Base-by-base conservation (phyloP, 805 yeast genomes). In the Helenozyma baotianmanensis region DNA sequence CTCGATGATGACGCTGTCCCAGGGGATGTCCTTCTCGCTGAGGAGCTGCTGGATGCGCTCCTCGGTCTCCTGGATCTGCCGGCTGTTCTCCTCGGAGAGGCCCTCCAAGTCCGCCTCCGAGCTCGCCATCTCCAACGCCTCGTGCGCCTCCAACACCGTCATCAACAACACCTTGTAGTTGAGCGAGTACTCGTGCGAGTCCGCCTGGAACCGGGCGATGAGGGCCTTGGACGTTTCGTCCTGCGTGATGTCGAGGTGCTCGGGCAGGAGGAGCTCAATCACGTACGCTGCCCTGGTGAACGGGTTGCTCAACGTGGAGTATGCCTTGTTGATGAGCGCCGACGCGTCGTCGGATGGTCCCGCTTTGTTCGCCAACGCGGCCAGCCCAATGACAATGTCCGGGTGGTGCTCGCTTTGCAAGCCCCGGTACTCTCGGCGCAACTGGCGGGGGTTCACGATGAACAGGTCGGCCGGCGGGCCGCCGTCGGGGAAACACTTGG, bases 121-220 rank as follows among this genome's bases (percentile, higher is more conserved):
- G 1, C 64, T 61, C 4, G 86, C 80, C 43, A 76, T 76, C 40
- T 85, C 94, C 36, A 89, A 62, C 25, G 76, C 73, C 56, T 90
- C 98, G 53, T 89, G 92, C 4, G 86, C 77, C 43, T 87, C 94
- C 59, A 90, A 64, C 14, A 90, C 82, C 27, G 76, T 76, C 80
- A 86, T 74, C 25, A 90, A 60, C 50, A 85, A 61, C 11, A 64
- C 71, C 36, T 80, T 76, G 39, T 77, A 66, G 22, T 55, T 60
- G 26, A 60, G 35, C 9, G 63, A 43, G n/a, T 45, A 47, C 23
- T 56, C 60, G n/a, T 53, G 52, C 1, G 62, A 56, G 5, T 45
- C 34, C 3, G 41, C 24, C 42, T 65, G 70, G 22, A 58, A 75
- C 30, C 58, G 60, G 30, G 61, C 66, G 45, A 65, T 76, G 40